Evolutionary conservation across 495 filamentous ascomycete species (phyloP).

Genomic region (Glonium stellatum): DNA sequence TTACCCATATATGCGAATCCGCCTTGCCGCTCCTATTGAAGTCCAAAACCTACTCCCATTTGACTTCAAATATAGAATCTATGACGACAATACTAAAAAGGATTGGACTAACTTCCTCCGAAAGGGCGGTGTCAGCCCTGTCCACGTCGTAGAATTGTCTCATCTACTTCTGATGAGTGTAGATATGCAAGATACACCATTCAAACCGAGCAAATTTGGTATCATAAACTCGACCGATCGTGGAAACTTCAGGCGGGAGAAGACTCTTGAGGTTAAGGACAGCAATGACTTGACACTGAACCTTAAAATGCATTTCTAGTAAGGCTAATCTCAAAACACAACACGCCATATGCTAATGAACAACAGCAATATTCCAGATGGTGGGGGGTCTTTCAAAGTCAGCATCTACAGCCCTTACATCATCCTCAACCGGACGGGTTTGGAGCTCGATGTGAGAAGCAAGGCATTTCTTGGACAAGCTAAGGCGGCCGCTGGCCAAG

Average conservation of each 20-base stretch:
- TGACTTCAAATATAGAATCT: conserved; percentile 98
- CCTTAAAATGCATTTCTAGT: conserved; percentile 82
- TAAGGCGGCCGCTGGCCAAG: conserved; percentile 73
- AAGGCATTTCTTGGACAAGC: conserved; percentile 79
- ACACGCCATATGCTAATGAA: background rate
- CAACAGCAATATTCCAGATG: conserved; percentile 67
- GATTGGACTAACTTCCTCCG: conserved; percentile 98
- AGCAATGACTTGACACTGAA: conserved; percentile 68
- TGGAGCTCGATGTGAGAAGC: conserved; percentile 80
- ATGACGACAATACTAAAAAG: conserved; percentile 94
- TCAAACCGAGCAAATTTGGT: conserved; percentile 89
- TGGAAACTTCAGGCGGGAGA: conserved; percentile 84
- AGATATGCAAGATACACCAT: conserved; percentile 92
- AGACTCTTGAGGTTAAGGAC: conserved; percentile 73
- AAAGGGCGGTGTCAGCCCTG: conserved; percentile 91
- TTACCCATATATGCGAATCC: conserved; percentile 92
- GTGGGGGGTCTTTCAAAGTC: conserved; percentile 93
- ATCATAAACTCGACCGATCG: conserved; percentile 86
- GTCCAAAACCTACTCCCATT: conserved; percentile 91
- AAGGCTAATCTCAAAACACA: conserved; percentile 13
- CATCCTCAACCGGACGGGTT: conserved; percentile 87
- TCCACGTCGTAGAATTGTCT: conserved; percentile 92
- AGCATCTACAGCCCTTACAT: conserved; percentile 91
- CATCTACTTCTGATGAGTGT: conserved; percentile 87
- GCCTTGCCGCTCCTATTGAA: conserved; percentile 84